Conservation (phyloP, 305 asterid species). For the Fraxinus latifolia region DNA sequence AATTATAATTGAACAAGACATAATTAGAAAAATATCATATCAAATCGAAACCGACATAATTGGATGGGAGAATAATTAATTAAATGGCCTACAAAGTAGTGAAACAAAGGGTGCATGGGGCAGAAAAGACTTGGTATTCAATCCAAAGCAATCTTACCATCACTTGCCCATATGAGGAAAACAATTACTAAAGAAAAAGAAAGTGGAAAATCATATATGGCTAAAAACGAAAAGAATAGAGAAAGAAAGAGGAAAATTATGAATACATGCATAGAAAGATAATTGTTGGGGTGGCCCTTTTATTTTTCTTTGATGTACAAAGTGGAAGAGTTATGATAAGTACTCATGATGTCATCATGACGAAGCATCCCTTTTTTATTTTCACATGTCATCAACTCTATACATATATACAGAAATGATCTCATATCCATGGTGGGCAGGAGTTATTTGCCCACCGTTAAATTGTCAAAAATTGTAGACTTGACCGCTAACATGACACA, state of each 20-base stretch:
- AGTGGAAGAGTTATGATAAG: slow-evolving; percentile 38
- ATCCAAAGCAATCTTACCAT: slow-evolving; percentile 5
- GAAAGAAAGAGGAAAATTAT: neutral
- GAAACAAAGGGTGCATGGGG: neutral
- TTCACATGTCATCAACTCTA: slow-evolving; percentile 34
- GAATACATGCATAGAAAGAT: slow-evolving; percentile 26
- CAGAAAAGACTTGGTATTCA: neutral
- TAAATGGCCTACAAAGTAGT: neutral
- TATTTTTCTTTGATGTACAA: slow-evolving; percentile 21
- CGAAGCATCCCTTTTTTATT: slow-evolving; percentile 27
- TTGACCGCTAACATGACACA: too few species aligned
- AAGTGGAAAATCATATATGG: neutral
- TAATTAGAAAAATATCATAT: neutral
- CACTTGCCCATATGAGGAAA: neutral
- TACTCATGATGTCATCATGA: slow-evolving; percentile 69
- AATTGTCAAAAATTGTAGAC: neutral
- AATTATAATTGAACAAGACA: neutral
- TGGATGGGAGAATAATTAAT: neutral
- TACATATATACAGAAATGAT: neutral
- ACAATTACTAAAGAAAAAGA: neutral
- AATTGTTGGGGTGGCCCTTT: slow-evolving; percentile 41
- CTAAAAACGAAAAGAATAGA: neutral
- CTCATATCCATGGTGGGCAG: too few species aligned
- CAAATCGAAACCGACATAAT: neutral
- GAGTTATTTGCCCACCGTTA: too few species aligned